Conservation (phyloP, 495 filamentous ascomycete species). For the Polyplosphaeria fusca region DNA sequence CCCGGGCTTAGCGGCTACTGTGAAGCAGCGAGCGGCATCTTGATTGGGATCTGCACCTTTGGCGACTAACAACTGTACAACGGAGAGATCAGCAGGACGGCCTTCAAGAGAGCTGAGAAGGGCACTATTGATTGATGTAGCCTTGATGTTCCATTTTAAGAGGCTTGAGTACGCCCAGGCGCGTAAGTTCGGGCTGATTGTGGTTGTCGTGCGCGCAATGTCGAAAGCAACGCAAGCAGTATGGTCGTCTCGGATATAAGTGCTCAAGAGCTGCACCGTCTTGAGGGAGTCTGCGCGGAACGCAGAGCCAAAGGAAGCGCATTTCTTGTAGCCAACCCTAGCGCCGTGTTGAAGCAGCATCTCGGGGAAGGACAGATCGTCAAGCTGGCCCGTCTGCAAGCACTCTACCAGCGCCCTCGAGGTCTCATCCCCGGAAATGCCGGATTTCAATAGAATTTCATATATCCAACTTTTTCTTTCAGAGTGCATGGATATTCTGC, state of each 20-base stretch:
- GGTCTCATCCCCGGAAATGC: not conserved
- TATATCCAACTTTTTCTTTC: not conserved
- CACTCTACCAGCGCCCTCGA: not conserved
- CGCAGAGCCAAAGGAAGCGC: not conserved
- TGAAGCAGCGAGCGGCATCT: not conserved
- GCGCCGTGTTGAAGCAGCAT: conserved; percentile 1
- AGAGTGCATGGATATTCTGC: not conserved
- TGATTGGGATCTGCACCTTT: conserved; percentile 1
- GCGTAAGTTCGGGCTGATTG: not conserved
- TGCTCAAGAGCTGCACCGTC: not conserved
- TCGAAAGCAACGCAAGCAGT: not conserved
- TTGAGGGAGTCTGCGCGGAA: not conserved
- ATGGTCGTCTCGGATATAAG: not conserved
- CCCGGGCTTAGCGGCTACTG: not conserved
- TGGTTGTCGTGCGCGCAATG: not conserved
- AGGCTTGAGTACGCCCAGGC: not conserved
- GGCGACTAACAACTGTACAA: not conserved
- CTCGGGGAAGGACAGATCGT: not conserved
- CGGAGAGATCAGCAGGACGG: not conserved
- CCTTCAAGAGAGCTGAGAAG: not conserved
- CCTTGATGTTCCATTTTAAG: not conserved
- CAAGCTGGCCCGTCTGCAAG: not conserved
- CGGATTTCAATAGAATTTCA: not conserved
- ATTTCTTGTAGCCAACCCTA: not conserved
- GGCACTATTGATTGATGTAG: not conserved